Evolutionary conservation across 148 eudicot genomes (phyloP).

Genomic region (Arbutus unedo): DNA sequence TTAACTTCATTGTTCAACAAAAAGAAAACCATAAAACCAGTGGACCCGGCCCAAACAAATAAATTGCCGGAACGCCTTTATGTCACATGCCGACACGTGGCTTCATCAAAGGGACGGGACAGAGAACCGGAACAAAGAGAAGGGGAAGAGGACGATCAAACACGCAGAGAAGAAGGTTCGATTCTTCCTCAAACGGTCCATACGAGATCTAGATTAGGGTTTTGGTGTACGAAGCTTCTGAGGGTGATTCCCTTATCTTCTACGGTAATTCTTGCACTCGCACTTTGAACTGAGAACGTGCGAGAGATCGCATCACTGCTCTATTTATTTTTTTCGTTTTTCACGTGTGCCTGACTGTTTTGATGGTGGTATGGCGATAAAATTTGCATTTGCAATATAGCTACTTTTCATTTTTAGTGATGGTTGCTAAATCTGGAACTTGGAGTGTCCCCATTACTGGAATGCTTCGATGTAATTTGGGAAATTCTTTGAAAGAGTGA

Average conservation of each 20-base stretch:
- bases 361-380: background rate
- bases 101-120: too few relatives aligned
- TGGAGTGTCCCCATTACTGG: too few relatives aligned
- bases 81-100: too few relatives aligned
- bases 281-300: background rate
- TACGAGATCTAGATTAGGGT: background rate
- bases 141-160: too few relatives aligned
- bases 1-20: too few relatives aligned
- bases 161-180: too few relatives aligned
- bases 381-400: background rate
- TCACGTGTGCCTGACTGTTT: background rate
- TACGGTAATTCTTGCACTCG: background rate
- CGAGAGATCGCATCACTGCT: background rate
- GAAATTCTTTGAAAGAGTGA: background rate
- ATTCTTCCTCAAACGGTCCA: background rate
- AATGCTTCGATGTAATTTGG: background rate
- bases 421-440: too few relatives aligned
- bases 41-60: too few relatives aligned
- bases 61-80: too few relatives aligned
- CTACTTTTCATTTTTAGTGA: too few relatives aligned
- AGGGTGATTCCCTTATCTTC: background rate
- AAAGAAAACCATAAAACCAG: too few relatives aligned
- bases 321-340: background rate
- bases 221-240: background rate
- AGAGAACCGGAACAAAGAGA: too few relatives aligned